phyloP scores from a whole-genome alignment of 371 early-diverging fungal genomes.

The Dichotomocladium elegans region DNA sequence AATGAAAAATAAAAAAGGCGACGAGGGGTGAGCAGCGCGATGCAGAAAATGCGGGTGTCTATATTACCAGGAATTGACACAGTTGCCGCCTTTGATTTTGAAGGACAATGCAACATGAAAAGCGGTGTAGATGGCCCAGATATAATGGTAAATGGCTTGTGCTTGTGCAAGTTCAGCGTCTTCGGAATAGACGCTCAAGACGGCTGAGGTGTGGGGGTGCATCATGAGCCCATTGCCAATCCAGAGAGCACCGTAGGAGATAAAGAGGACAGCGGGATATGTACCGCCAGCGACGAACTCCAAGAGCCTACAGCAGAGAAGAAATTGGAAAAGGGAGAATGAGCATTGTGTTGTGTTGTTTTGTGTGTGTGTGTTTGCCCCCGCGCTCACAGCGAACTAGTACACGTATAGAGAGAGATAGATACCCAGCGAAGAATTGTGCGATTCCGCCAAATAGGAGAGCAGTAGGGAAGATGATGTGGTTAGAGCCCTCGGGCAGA shows the following conservation, averaged over 20 bases:
- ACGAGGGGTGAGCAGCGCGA: too few relatives aligned
- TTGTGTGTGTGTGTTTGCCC: too few relatives aligned
- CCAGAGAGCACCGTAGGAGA: constrained; percentile 36
- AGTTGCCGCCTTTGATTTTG: constrained; percentile 27
- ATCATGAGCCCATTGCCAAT: constrained; percentile 21
- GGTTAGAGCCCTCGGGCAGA: constrained; percentile 9
- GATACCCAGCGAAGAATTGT: constrained; percentile 18
- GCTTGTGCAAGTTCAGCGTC: constrained; percentile 26
- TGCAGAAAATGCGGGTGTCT: too few relatives aligned
- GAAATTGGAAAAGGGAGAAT: too few relatives aligned
- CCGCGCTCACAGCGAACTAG: too few relatives aligned
- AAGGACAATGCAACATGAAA: constrained; percentile 34
- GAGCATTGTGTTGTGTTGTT: too few relatives aligned
- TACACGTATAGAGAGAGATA: too few relatives aligned
- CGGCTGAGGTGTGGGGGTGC: constrained; percentile 26
- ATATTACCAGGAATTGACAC: constrained; percentile 26
- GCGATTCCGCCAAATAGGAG: constrained; percentile 24
- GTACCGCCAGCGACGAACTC: constrained; percentile 15
- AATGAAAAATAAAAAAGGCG: too few relatives aligned
- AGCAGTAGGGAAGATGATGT: constrained; percentile 13
- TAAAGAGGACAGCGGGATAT: constrained; percentile 25
- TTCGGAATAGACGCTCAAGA: constrained; percentile 18
- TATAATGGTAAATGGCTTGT: constrained; percentile 28
- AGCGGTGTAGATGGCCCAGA: constrained; percentile 42
- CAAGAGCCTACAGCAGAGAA: constrained; percentile 10